Conservation (phyloP, 1,139 yeast species). For the Pichia sp. region DNA sequence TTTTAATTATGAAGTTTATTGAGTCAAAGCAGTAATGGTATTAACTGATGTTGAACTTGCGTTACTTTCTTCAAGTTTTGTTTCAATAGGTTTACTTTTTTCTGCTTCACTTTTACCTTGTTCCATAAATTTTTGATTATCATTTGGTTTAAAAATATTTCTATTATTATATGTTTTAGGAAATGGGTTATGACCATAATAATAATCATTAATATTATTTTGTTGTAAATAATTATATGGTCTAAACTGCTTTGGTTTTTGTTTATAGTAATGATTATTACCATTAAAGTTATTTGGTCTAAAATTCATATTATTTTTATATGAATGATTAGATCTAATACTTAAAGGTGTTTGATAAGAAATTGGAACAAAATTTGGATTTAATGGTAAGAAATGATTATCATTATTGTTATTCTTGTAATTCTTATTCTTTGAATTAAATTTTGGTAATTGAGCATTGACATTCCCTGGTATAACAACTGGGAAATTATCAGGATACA, state of each 20-base stretch:
- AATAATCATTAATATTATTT: not conserved
- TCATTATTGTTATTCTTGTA: not conserved
- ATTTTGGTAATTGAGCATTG: not conserved
- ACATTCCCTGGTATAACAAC: not conserved
- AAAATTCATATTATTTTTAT: slow-evolving; percentile 3
- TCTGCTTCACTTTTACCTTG: not conserved
- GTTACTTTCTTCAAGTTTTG: not conserved
- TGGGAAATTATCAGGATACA: slow-evolving; percentile 2
- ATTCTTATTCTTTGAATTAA: not conserved
- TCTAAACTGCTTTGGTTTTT: not conserved
- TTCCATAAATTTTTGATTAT: not conserved
- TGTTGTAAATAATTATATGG: not conserved
- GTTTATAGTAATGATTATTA: not conserved
- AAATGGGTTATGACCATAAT: slow-evolving; percentile 17
- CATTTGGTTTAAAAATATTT: not conserved
- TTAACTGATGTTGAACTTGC: slow-evolving; percentile 4
- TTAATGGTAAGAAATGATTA: not conserved
- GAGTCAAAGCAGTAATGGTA: slow-evolving; percentile 1
- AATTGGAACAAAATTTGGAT: slow-evolving; percentile 5
- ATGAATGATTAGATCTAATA: slow-evolving; percentile 7
- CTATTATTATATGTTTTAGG: slow-evolving; percentile 4
- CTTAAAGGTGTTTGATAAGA: slow-evolving; percentile 7
- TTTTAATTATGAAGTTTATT: not conserved
- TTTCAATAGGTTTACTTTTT: not conserved
- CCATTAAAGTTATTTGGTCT: not conserved